Evolutionary conservation across 1,139 yeast genomes (phyloP), one percentile per base, ranked within the genome.

Genomic region (Candida sanyaensis): DNA sequence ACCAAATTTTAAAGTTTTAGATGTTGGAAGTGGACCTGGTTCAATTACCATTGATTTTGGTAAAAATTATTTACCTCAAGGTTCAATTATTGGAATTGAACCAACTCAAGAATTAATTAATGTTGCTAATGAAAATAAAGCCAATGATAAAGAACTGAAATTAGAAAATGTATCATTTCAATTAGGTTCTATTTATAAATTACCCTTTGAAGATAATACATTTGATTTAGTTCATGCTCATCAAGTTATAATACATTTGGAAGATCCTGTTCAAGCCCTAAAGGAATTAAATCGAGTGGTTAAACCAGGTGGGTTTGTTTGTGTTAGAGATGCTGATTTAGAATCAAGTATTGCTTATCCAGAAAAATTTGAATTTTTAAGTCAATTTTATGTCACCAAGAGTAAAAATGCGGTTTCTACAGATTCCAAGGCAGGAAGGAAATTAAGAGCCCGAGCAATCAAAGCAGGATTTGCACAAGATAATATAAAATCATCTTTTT

Each of bases 1-100:
- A 48, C 60, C 65, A 5, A 55, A 59, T 36, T 56, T 58, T 43
- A 53, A 55, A 37, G 58, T 72, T n/a, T 61, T 73, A 21, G 78
- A 73, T 51, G 71, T 72, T 12, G 78, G 78, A 1, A 67, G 70
- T 51, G 78, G 78, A 0, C 77, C 77, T 2, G 78, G 75, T 1
- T 60, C 76, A 17, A 73, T 73, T 43, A 68, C 74, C 10, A 49
- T 61, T 13, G 76, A 69, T 48, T 53, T 70, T 37, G 74, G 71
- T n/a, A 52, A 56, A 38, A 50, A 45, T 24, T 64, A 68, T 48
- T 55, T 68, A 6, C 55, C 63, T 2, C 31, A 51, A 11, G 72
- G 72, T 28, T 48, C 45, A 17, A 65, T 71, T 2, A 53, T 65
- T 37, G 77, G 75, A 0, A 52, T 73, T 23, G 78, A 73, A 30